Evolutionary conservation across 1,284 basidiomycete genomes (phyloP).

Genomic region (Boletellus deceptivus): DNA sequence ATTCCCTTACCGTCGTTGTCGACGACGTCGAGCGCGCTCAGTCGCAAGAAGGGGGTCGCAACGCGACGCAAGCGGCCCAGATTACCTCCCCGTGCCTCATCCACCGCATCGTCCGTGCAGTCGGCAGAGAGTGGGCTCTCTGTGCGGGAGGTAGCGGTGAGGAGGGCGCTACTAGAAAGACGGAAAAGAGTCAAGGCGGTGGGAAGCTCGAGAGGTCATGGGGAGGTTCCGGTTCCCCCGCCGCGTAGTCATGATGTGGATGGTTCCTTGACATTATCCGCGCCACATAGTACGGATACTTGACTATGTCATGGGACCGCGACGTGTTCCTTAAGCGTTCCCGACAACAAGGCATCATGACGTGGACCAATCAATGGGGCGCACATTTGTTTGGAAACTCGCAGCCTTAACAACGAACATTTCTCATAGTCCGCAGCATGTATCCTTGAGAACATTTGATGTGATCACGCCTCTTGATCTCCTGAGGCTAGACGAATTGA

Average conservation of each 20-base stretch:
- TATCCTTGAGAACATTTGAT: too few relatives aligned
- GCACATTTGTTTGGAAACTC: too few relatives aligned
- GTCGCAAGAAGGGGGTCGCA: conserved; percentile 20
- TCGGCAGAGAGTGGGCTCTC: conserved; percentile 32
- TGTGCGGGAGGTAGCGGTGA: conserved; percentile 37
- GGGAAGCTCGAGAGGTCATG: conserved; percentile 3
- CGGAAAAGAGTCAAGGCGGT: conserved; percentile 24
- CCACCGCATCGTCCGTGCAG: conserved; percentile 32
- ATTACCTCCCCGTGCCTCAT: conserved; percentile 24
- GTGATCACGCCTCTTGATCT: too few relatives aligned
- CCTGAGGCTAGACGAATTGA: too few relatives aligned
- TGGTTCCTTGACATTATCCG: not conserved
- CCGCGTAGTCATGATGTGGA: not conserved
- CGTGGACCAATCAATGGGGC: too few relatives aligned
- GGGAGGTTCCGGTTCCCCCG: not conserved
- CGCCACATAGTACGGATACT: not conserved
- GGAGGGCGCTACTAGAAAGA: conserved; percentile 36
- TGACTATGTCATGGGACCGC: too few relatives aligned
- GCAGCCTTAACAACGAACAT: too few relatives aligned
- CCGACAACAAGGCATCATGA: too few relatives aligned
- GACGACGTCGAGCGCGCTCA: conserved; percentile 15
- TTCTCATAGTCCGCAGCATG: too few relatives aligned
- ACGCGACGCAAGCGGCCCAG: conserved; percentile 27
- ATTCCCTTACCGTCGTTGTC: conserved; percentile 4
- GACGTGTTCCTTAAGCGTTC: too few relatives aligned